phyloP scores from a whole-genome alignment of 306 rosid genomes.

The Prunus campanulata region DNA sequence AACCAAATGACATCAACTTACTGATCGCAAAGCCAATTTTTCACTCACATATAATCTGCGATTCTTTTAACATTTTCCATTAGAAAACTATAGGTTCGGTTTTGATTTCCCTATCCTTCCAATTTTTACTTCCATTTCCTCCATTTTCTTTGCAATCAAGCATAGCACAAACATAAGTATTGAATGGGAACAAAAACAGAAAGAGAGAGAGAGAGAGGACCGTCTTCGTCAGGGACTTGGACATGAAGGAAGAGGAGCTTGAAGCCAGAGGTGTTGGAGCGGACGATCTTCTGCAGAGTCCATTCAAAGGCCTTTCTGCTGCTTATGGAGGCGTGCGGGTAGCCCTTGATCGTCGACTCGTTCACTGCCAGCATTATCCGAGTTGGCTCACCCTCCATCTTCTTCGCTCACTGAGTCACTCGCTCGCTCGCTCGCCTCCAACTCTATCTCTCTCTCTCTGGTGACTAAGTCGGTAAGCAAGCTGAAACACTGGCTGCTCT shows the following conservation, averaged over 20 bases:
- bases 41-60: neutral
- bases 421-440: slow-evolving; percentile 12
- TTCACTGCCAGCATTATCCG: slow-evolving; percentile 81
- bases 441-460: neutral
- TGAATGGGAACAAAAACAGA: neutral
- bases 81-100: neutral
- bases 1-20: neutral
- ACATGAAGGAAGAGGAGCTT: slow-evolving; percentile 78
- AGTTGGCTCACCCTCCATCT: slow-evolving; percentile 46
- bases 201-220: slow-evolving; percentile 30
- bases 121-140: neutral
- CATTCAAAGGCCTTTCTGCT: slow-evolving; percentile 90
- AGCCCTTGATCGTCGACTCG: slow-evolving; percentile 87
- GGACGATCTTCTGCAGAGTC: slow-evolving; percentile 78
- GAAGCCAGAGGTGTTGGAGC: slow-evolving; percentile 58
- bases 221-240: slow-evolving; percentile 93
- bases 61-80: neutral
- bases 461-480: neutral
- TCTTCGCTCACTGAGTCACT: slow-evolving; percentile 11
- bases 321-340: slow-evolving; percentile 84
- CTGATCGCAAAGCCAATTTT: neutral
- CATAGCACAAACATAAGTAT: neutral
- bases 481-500: too few relatives aligned
- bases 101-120: neutral
- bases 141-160: slow-evolving; percentile 24